These are phyloP conservation scores for Heliamphora exappendiculata DNA, from an alignment of 148 eudicot genomes.

Conservation along the genomic window DNA sequence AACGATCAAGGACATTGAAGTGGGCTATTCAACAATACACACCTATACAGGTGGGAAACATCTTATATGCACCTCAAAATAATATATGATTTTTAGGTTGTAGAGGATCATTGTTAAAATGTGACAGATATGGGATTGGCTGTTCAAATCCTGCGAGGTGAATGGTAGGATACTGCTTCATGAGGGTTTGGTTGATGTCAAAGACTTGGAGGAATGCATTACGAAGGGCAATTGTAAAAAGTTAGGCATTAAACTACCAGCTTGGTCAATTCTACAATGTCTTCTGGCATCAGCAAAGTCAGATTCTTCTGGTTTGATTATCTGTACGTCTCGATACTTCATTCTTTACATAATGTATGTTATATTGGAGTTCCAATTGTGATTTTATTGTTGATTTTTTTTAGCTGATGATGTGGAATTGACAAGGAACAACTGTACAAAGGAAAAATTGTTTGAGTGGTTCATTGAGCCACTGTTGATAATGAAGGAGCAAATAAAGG, in stretches of 20 bases:
- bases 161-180: constrained; percentile 60
- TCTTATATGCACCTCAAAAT: neutral
- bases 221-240: constrained; percentile 62
- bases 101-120: neutral
- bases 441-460: constrained; percentile 71
- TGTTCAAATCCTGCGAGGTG: constrained; percentile 78
- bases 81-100: neutral
- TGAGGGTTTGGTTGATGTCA: constrained; percentile 62
- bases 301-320: constrained; percentile 55
- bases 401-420: constrained; percentile 61
- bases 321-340: constrained; percentile 45
- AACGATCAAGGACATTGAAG: constrained; percentile 69
- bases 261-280: constrained; percentile 76
- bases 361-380: neutral
- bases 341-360: neutral
- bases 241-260: constrained; percentile 63
- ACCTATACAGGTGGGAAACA: constrained; percentile 52
- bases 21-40: constrained; percentile 58
- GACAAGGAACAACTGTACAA: constrained; percentile 51
- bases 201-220: constrained; percentile 64
- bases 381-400: neutral
- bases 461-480: constrained; percentile 63
- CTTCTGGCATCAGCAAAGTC: constrained; percentile 72
- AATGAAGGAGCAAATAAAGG: constrained; percentile 77
- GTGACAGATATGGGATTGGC: constrained; percentile 79